Conservation (phyloP, 2,329 filamentous ascomycete species). For the Talaromyces islandicus region DNA sequence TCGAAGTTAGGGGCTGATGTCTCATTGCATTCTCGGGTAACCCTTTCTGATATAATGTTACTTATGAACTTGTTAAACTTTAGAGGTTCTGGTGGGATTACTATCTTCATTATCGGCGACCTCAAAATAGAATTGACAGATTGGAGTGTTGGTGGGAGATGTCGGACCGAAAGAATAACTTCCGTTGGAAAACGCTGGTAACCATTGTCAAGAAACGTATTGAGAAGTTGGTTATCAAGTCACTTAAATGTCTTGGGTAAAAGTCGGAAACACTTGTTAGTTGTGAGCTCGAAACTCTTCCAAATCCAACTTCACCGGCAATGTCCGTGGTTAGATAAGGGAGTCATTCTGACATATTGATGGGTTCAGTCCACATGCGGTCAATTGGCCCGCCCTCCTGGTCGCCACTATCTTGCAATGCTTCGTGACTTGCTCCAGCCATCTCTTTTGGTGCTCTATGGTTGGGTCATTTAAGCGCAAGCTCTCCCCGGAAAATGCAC, state of each 20-base stretch:
- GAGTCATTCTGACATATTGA: conserved; percentile 7
- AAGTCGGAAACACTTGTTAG: neutral
- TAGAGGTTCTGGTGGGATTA: neutral
- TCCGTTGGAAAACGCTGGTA: too few relatives aligned
- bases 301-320: neutral
- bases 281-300: neutral
- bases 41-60: neutral
- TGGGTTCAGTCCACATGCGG: neutral
- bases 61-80: neutral
- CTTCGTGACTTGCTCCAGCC: neutral
- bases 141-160: neutral
- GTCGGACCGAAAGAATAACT: neutral
- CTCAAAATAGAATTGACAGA: neutral
- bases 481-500: neutral
- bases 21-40: neutral
- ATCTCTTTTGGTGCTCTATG: neutral
- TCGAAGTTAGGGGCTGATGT: neutral
- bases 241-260: neutral
- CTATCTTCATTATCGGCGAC: neutral
- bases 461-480: neutral
- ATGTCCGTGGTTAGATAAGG: conserved; percentile 3
- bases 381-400: neutral
- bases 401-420: neutral
- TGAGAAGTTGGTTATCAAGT: neutral
- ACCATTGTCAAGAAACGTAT: neutral